These are phyloP conservation scores for Plectosphaerella sp. DNA, from an alignment of 2,329 filamentous ascomycete genomes.

Conservation along the genomic window DNA sequence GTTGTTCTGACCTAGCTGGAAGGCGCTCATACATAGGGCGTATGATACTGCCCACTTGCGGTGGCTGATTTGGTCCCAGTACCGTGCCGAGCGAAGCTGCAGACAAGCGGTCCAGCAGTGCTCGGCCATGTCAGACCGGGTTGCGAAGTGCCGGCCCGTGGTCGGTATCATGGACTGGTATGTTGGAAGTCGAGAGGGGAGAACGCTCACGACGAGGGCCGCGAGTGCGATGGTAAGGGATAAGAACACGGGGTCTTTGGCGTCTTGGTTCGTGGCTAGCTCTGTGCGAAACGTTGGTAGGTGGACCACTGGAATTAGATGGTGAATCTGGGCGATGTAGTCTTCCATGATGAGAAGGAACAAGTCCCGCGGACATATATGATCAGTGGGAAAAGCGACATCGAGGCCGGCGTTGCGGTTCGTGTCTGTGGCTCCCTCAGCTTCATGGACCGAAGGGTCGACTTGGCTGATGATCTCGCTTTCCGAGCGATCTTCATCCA, in stretches of 20 bases:
- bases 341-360: constrained; percentile 16
- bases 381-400: constrained; percentile 15
- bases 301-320: constrained; percentile 18
- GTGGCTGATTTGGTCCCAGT: constrained; percentile 23
- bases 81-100: constrained; percentile 13
- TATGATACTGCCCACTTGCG: constrained; percentile 29
- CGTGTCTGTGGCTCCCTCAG: not conserved
- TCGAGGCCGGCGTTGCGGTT: constrained; percentile 1
- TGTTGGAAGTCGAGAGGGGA: constrained; percentile 17
- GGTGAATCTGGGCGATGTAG: constrained; percentile 19
- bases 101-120: constrained; percentile 17
- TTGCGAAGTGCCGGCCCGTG: constrained; percentile 15
- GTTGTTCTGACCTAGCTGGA: constrained; percentile 29
- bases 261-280: constrained; percentile 14
- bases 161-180: constrained; percentile 17
- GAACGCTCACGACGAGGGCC: constrained; percentile 16
- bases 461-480: no score
- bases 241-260: constrained; percentile 18
- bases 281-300: constrained; percentile 16
- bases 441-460: not conserved
- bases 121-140: constrained; percentile 19
- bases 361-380: constrained; percentile 17
- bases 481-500: not conserved
- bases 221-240: constrained; percentile 16
- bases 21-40: constrained; percentile 22